Base-by-base conservation (phyloP, 805 yeast species). In the Starmerella vitae region DNA sequence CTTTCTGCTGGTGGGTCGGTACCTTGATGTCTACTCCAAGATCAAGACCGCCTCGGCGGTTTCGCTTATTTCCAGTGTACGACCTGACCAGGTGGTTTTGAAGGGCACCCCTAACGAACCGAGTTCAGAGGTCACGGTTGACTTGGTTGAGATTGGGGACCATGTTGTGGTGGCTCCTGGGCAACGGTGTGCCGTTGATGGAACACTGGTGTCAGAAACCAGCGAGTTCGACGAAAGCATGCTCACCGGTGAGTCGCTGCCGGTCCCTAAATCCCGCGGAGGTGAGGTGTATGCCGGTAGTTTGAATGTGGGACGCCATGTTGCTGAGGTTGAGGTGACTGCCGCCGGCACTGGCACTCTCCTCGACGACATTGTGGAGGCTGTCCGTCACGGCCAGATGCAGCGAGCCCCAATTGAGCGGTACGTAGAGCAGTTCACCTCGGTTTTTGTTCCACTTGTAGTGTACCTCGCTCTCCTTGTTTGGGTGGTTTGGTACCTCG, bases 211-310 rank as follows among this genome's bases (percentile, higher is more conserved):
- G 5, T 62, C 81, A 8, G 14, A 27, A 13, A 56, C 64, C 5
- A 63, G 63, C 14, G 88, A 82, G 46, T 77, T 84, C 57, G 94
- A 88, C 56, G 97, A 88, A 62, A 72, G 85, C 21, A 76, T 94
- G 3, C 66, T 88, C 20, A 88, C 96, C 2, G 98, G 98, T 49
- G 98, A 88, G 62, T 48, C 62, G 0, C 56, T 62, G 13, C 81
- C 85, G 2, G 75, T 77, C 12, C 59, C 59, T 15, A 79, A 72
- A 48, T 38, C 43, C 0, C 59, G 61, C 0, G 86, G 86, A 0
- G 83, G 78, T 44, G 79, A 74, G 44, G 64, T 79, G 2, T 79
- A 70, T 58, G 74, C 84, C 0, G 91, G 88, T 2, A 78, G 88
- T 0, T 66, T 77, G 5, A 80, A 78, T 51, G 60, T 63, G 13